Evolutionary conservation across 805 yeast genomes (phyloP).

Genomic region (Scheffersomyces amazonensis): DNA sequence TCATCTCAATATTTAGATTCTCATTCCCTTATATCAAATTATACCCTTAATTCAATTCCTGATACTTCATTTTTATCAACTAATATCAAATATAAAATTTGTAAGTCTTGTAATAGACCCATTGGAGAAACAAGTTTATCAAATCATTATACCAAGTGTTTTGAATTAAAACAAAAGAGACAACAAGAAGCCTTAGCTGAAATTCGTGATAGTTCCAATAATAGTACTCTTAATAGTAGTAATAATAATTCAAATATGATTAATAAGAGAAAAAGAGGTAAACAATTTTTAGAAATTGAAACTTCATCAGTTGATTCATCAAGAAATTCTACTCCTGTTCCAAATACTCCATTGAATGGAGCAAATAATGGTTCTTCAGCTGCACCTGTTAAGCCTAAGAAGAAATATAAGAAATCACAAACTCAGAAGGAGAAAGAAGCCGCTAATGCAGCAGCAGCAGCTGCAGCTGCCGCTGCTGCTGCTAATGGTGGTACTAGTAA

Average conservation of each 20-base stretch:
- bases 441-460: conserved; percentile 45
- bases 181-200: conserved; percentile 16
- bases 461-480: conserved; percentile 30
- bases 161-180: conserved; percentile 36
- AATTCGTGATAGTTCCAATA: conserved; percentile 6
- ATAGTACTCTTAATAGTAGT: conserved; percentile 9
- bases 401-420: conserved; percentile 42
- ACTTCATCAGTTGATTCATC: conserved; percentile 39
- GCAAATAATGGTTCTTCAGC: conserved; percentile 3
- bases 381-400: conserved; percentile 27
- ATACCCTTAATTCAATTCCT: conserved; percentile 19
- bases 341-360: conserved; percentile 19
- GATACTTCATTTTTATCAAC: conserved; percentile 29
- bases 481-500: conserved; percentile 6
- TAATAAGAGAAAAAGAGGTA: conserved; percentile 25
- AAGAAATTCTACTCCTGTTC: conserved; percentile 36
- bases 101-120: conserved; percentile 38
- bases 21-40: conserved; percentile 12
- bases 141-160: conserved; percentile 33
- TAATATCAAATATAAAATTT: conserved; percentile 35
- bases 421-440: conserved; percentile 45
- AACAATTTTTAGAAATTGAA: conserved; percentile 29
- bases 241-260: conserved; percentile 7
- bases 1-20: conserved; percentile 5
- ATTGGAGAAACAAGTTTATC: conserved; percentile 33